These are phyloP conservation scores for Eimeria sp. DNA, from an alignment of 169 alveolate genomes.

Conservation along the genomic window DNA sequence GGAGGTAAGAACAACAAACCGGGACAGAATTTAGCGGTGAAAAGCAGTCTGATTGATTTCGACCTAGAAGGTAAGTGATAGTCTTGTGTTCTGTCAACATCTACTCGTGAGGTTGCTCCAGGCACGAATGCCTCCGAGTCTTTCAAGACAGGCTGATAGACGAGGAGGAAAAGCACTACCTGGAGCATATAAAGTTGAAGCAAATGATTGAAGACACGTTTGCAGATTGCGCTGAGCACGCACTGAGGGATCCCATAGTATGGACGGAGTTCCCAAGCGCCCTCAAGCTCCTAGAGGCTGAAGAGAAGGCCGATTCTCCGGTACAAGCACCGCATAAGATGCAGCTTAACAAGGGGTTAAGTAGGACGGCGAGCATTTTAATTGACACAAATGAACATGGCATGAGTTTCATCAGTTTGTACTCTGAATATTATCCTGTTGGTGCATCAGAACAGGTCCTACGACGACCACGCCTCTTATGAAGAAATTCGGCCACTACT, in stretches of 20 bases:
- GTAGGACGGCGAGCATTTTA: background rate
- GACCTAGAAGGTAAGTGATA: background rate
- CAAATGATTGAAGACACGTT: slow-evolving; percentile 89
- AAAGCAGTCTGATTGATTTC: background rate
- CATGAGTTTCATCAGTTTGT: too few relatives aligned
- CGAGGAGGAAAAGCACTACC: slow-evolving; percentile 92
- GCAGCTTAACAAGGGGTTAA: background rate
- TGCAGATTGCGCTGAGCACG: slow-evolving; percentile 87
- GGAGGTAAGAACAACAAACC: slow-evolving; percentile 86
- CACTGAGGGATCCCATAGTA: slow-evolving; percentile 84
- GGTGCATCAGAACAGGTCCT: slow-evolving; percentile 90
- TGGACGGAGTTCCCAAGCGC: slow-evolving; percentile 88
- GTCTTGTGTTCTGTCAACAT: background rate
- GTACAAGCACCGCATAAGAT: background rate
- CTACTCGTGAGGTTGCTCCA: slow-evolving; percentile 52
- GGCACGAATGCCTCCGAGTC: slow-evolving; percentile 96
- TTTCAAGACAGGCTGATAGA: slow-evolving; percentile 95
- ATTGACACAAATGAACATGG: background rate
- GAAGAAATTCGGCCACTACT: slow-evolving; percentile 92
- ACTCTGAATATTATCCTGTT: background rate
- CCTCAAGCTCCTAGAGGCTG: slow-evolving; percentile 39
- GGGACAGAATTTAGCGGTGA: background rate
- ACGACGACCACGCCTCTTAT: slow-evolving; percentile 93
- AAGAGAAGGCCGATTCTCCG: slow-evolving; percentile 53
- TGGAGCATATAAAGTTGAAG: slow-evolving; percentile 88